Percentiles rank a stretch among this genome's conserved stretches.
These are phyloP conservation scores for Trichoderma sp. DNA, from an alignment of 2,329 filamentous ascomycete genomes.

Conservation along the genomic window DNA sequence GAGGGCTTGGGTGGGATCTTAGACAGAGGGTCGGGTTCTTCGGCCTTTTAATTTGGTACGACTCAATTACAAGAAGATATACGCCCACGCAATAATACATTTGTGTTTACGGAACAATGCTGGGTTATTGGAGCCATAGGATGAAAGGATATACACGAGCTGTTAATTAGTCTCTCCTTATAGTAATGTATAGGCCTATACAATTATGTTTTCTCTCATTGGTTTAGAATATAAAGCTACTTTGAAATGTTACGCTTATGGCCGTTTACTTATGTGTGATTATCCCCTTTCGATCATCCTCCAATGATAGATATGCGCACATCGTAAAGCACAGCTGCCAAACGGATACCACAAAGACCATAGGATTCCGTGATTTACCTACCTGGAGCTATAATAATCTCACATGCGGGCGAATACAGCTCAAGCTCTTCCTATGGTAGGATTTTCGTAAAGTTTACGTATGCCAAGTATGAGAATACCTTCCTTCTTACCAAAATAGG, in stretches of 20 bases:
- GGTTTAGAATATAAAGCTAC: background rate
- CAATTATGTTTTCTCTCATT: background rate
- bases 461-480: background rate
- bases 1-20: background rate
- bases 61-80: background rate
- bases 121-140: background rate
- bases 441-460: background rate
- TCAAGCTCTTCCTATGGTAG: background rate
- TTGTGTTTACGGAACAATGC: background rate
- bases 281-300: background rate
- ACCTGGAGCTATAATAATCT: background rate
- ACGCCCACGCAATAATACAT: background rate
- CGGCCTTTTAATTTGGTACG: background rate
- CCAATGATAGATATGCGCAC: background rate
- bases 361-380: background rate
- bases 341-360: background rate
- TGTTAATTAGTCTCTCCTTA: background rate
- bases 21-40: background rate
- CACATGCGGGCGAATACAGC: background rate
- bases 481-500: background rate
- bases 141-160: background rate
- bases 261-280: background rate
- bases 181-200: background rate
- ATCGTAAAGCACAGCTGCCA: background rate
- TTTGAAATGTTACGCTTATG: background rate